Conservation (phyloP, 495 filamentous ascomycete genomes). For the Penicillium silybi region DNA sequence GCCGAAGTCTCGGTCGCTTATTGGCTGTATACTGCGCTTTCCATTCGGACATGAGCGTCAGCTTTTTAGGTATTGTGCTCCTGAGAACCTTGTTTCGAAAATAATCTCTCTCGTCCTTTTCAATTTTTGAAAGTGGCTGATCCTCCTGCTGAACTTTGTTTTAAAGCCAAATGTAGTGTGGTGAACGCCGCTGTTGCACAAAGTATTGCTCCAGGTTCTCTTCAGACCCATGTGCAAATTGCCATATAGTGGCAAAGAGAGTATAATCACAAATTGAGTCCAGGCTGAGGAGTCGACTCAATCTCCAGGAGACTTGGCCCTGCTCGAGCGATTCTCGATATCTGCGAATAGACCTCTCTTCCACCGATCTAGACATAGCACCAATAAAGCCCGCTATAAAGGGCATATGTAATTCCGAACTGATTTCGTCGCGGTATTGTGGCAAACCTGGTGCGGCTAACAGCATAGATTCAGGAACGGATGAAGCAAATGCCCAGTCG, state of each 20-base stretch:
- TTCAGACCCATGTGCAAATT: constrained; percentile 7
- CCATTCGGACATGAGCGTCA: constrained; percentile 25
- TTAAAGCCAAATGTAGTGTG: constrained; percentile 17
- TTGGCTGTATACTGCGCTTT: constrained; percentile 14
- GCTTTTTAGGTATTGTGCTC: constrained; percentile 22
- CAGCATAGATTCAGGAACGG: constrained; percentile 23
- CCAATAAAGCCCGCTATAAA: constrained; percentile 14
- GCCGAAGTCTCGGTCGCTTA: constrained; percentile 13
- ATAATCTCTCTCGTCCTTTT: constrained; percentile 21
- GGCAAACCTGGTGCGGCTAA: constrained; percentile 23
- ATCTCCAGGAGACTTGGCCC: constrained; percentile 13
- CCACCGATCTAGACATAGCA: constrained; percentile 7
- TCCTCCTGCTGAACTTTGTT: constrained; percentile 16
- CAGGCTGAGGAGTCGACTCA: constrained; percentile 19
- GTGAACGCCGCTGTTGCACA: constrained; percentile 8
- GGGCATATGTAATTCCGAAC: constrained; percentile 9
- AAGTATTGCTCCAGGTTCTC: constrained; percentile 13
- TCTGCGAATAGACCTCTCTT: constrained; percentile 3
- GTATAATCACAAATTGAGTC: constrained; percentile 16
- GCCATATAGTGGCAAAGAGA: constrained; percentile 17
- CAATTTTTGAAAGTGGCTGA: constrained; percentile 11
- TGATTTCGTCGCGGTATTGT: constrained; percentile 21
- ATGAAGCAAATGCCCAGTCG: constrained; percentile 29
- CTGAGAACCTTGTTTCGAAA: constrained; percentile 16
- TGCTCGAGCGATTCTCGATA: constrained; percentile 12